These are phyloP conservation scores for Immersiporthe knoxdaviesiana DNA, from an alignment of 2,329 filamentous ascomycete species.

Conservation along the genomic window DNA sequence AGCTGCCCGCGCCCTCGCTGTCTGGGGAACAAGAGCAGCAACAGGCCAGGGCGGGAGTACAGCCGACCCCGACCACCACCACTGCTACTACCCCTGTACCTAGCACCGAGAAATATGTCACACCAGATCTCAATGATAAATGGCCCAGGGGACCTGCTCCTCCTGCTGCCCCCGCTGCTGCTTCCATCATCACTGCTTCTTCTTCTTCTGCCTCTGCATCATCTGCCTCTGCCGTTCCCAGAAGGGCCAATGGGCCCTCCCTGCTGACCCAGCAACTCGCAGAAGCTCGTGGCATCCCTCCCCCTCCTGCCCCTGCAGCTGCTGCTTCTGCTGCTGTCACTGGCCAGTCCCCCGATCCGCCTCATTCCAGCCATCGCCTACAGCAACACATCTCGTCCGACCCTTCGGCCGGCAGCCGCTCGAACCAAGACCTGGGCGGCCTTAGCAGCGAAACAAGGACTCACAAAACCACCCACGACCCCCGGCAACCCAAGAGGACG, in stretches of 20 bases:
- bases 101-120: constrained; percentile 30
- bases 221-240: constrained; percentile 41
- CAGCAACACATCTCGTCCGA: constrained; percentile 25
- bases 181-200: background rate
- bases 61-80: constrained; percentile 22
- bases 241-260: constrained; percentile 55
- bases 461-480: constrained; percentile 32
- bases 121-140: constrained; percentile 30
- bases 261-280: constrained; percentile 62
- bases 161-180: constrained; percentile 21
- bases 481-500: constrained; percentile 35
- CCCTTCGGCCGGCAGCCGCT: constrained; percentile 24
- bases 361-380: constrained; percentile 25
- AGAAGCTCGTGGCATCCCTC: constrained; percentile 58
- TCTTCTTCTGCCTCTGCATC: constrained; percentile 36
- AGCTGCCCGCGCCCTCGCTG: constrained; percentile 15
- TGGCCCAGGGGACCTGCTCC: constrained; percentile 26
- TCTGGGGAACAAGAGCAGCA: constrained; percentile 17
- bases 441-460: constrained; percentile 28
- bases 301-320: constrained; percentile 23
- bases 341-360: constrained; percentile 24
- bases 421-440: constrained; percentile 25
- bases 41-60: constrained; percentile 21
- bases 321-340: constrained; percentile 2
- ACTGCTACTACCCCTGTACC: constrained; percentile 24